Base-by-base conservation (phyloP, 352 stramenopile genomes). In the Pythium chondricola region DNA sequence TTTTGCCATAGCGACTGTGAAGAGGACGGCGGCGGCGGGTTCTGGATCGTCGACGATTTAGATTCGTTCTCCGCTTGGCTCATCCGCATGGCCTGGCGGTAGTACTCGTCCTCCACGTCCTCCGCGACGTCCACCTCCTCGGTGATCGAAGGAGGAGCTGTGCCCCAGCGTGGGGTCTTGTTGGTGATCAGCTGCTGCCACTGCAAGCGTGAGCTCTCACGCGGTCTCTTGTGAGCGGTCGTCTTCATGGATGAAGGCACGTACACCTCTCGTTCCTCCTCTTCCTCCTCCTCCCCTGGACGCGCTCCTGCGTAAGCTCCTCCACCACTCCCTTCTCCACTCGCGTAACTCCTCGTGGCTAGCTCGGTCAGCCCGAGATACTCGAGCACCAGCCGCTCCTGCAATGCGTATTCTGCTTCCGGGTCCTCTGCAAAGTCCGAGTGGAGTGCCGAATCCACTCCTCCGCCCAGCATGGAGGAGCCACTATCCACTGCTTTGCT, bases 321-420 rank as follows among this genome's bases (percentile, higher is more conserved):
- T 33, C 29, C 29, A 13, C 29, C 7, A 8, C 29, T 33, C 7
- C 29, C 7, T 33, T 13, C 29, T 52, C 27, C 22, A 50, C 39
- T n/a, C n/a, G n/a, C n/a, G n/a, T n/a, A n/a, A n/a, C n/a, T n/a
- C n/a, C n/a, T n/a, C n/a, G 69, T 83, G 9, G 71, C 69, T 4
- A 88, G 44, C 26, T 91, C 74, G 4, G 43, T 51, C 10, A 92
- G 56, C 18, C 65, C 58, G n/a, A 92, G 65, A 21, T 84, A 68
- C 11, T 84, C 71, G 16, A 92, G 63, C 41, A 93, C 77, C 32
- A 84, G 63, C 31, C 75, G 71, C 51, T 90, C 76, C 40, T 88
- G 76, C 29, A 80, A 40, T 6, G 70, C 63, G 38, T 93, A 93
- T 50, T 87, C 76, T 10, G 62, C 63, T 6, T 54, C 47, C 2